phyloP scores from a whole-genome alignment of 2,329 filamentous ascomycete genomes.

The Colletotrichum brevisporum region DNA sequence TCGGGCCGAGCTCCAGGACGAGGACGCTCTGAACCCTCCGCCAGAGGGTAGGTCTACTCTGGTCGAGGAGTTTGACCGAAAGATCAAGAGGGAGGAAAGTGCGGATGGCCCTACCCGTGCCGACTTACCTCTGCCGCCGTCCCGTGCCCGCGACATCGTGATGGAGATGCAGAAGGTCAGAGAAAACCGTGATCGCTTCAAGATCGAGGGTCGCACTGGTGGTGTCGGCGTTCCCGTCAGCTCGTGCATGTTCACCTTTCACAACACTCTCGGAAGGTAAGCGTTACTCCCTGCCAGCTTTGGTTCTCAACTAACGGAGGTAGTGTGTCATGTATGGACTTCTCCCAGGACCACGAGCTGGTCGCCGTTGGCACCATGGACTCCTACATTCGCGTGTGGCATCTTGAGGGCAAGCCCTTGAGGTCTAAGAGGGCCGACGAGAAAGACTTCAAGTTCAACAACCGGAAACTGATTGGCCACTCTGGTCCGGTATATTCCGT shows the following conservation, averaged over 20 bases:
- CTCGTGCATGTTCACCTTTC: constrained; percentile 98
- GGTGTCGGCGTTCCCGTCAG: constrained; percentile 88
- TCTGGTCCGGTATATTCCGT: constrained; percentile 91
- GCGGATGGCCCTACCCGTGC: constrained; percentile 84
- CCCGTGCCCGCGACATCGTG: constrained; percentile 88
- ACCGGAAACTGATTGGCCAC: constrained; percentile 86
- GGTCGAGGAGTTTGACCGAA: constrained; percentile 88
- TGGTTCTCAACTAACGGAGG: constrained; percentile 40
- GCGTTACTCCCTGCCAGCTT: constrained; percentile 45
- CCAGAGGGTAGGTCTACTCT: constrained; percentile 78
- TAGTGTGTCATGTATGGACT: constrained; percentile 93
- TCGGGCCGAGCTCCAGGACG: constrained; percentile 86
- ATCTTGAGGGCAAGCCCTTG: constrained; percentile 86
- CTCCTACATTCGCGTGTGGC: constrained; percentile 97
- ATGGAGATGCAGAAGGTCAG: constrained; percentile 96
- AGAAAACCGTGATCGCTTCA: constrained; percentile 92
- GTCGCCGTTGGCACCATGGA: constrained; percentile 92
- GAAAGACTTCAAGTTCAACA: constrained; percentile 72
- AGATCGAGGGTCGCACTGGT: constrained; percentile 86
- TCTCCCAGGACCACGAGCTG: constrained; percentile 90
- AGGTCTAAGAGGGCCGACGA: constrained; percentile 74
- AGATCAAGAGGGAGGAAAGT: constrained; percentile 90
- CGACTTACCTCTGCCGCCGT: constrained; percentile 88
- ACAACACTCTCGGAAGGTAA: constrained; percentile 93
- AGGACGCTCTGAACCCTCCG: constrained; percentile 84